Base-by-base conservation (phyloP, 1,284 basidiomycete genomes). In the Vanrija sp. region DNA sequence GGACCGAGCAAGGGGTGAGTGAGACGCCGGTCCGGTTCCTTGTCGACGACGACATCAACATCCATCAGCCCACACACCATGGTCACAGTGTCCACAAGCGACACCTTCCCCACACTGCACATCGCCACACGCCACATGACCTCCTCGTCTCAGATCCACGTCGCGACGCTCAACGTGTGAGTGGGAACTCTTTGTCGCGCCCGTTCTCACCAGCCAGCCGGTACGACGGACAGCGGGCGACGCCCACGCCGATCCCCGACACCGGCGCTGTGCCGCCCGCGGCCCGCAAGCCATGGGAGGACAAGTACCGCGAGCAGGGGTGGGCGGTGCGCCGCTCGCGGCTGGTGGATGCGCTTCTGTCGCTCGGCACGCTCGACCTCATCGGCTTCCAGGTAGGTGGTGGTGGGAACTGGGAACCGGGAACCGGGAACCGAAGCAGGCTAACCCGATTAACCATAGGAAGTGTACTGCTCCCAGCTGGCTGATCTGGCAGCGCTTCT, bases 401-500 rank as follows among this genome's bases (percentile, higher is more conserved):
- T 18, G 28, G 65, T 38, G 26, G 19, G 6, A 4, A 16, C 10
- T 54, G 6, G 14, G 6, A 21, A 16, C 40, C 21, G 16, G 19
- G 18, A 16, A 8, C 6, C 5, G 25, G 5, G 4, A 16, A 26
- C 16, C 3, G 5, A 19, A 43, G 3, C 14, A 19, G 18, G 19
- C 40, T 55, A 26, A 55, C 28, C 28, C 3, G 3, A 7, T 28
- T 42, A 8, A 19, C 43, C 25, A 8, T 38, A 86, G 66, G 85
- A 86, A 65, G 84, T 81, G 0, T 73, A 85, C 12, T 69, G 82
- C 21, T 73, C 81, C 52, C 86, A 86, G 67, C 80, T 86, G 3
- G 67, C 74, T n/a, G 86, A 87, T 62, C 70, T 87, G 7, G 74
- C 77, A 3, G 76, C 80, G 43, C 76, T 87, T 1, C 77, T 87